phyloP scores from a whole-genome alignment of 192 early-diverging fungal genomes.

The Radiomyces spectabilis region DNA sequence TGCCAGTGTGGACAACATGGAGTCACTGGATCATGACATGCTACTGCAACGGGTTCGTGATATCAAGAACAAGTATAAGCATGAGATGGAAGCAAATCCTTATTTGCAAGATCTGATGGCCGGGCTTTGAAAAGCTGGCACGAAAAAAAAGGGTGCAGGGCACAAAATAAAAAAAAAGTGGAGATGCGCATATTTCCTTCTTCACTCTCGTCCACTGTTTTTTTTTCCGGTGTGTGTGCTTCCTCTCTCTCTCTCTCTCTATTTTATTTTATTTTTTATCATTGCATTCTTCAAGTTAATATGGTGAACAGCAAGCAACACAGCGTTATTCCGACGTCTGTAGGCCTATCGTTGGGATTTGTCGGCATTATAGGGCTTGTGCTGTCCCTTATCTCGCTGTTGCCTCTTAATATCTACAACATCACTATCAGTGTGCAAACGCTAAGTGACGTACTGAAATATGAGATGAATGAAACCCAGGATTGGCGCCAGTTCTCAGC shows the following conservation, averaged over 20 bases:
- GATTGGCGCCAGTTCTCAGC: not conserved
- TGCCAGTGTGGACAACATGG: slow-evolving; percentile 24
- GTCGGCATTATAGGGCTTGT: slow-evolving; percentile 9
- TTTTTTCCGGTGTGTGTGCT: slow-evolving; percentile 1
- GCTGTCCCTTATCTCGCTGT: slow-evolving; percentile 1
- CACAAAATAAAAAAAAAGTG: not conserved
- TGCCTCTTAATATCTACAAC: slow-evolving; percentile 13
- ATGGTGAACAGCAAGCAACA: not conserved
- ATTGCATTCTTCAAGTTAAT: not conserved
- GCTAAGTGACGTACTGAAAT: not conserved
- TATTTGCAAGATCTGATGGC: slow-evolving; percentile 56
- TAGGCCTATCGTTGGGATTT: slow-evolving; percentile 8
- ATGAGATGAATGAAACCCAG: not conserved
- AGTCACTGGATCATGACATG: slow-evolving; percentile 28
- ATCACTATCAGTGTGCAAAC: not conserved
- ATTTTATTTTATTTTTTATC: not conserved
- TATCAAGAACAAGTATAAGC: slow-evolving; percentile 47
- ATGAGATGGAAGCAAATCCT: slow-evolving; percentile 48
- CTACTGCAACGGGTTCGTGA: slow-evolving; percentile 28
- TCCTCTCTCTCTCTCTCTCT: not conserved
- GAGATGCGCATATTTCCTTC: not conserved
- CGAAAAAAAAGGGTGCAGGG: not conserved
- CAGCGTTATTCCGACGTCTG: not conserved
- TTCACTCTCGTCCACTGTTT: not conserved
- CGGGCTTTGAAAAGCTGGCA: slow-evolving; percentile 3